Base-by-base conservation (phyloP, 352 stramenopile species). In the Phytophthora nicotianae region DNA sequence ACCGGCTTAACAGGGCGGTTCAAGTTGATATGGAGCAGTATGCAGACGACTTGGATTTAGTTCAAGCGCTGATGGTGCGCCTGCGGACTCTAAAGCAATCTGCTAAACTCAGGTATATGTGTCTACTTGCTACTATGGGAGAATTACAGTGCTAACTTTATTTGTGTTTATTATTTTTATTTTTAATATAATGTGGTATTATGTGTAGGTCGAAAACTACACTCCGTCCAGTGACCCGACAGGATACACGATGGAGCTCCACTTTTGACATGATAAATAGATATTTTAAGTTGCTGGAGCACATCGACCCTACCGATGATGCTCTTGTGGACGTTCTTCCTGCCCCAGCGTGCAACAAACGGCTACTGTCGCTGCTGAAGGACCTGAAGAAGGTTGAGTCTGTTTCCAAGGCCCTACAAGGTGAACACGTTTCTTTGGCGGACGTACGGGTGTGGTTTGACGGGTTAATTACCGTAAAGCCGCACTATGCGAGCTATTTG, bases 61-160 rank as follows among this genome's bases (percentile, higher is more conserved):
- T 61, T 19, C 42, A 61, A 32, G 19, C 29, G 6, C n/a, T 51
- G 9, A 53, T 61, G 41, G 13, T 40, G 4, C 20, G 9, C 5
- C 42, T 53, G 2, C n/a, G 24, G 1, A 51, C 23, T 4, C 52
- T 47, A 26, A 43, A 58, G 35, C 40, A 26, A 33, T n/a, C n/a
- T n/a, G n/a, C n/a, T n/a, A n/a, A n/a, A n/a, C n/a, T n/a, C n/a
- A n/a, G n/a, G n/a, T n/a, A n/a, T n/a, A n/a, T n/a, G n/a, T n/a
- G n/a, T n/a, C n/a, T n/a, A 33, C 13, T 37, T 40, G 33, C 33
- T 40, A n/a, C 14, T 40, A 8, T 32, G 8, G 5, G 26, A 32
- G 6, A 40, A 42, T 42, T 20, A n/a, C 26, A 14, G 40, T 46
- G 20, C 11, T 32, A 8, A 52, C 29, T 38, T 50, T 4, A 16